phyloP scores from a whole-genome alignment of 148 eudicot species.

The Rhododendron simsii region DNA sequence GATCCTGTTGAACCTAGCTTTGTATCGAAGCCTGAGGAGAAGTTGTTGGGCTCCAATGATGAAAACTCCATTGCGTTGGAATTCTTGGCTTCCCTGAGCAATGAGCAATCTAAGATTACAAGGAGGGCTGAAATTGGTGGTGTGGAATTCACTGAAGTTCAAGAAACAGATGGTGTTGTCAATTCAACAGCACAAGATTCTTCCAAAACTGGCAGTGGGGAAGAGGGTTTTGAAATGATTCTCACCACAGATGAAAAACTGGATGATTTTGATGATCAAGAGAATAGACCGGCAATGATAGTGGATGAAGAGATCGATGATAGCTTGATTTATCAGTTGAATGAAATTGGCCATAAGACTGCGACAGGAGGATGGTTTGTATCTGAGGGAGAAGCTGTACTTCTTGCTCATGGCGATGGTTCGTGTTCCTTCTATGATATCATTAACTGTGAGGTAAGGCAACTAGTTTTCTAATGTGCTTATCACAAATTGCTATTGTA shows the following conservation, averaged over 20 bases:
- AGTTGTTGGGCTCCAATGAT: conserved; percentile 19
- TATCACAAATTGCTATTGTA: background rate
- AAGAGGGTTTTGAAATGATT: conserved; percentile 27
- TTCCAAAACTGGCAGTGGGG: conserved; percentile 23
- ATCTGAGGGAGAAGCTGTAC: conserved; percentile 86
- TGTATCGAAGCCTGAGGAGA: conserved; percentile 25
- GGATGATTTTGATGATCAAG: conserved; percentile 67
- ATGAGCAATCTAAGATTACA: conserved; percentile 28
- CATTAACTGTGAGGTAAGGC: conserved; percentile 63
- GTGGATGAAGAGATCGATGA: conserved; percentile 59
- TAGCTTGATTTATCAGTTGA: conserved; percentile 33
- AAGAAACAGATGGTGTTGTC: conserved; percentile 40
- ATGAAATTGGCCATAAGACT: conserved; percentile 61
- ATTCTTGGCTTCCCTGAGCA: conserved; percentile 47
- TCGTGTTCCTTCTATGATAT: conserved; percentile 88
- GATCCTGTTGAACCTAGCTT: conserved; percentile 4
- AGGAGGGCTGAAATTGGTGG: conserved; percentile 10
- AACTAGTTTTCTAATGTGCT: background rate
- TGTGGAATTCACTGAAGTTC: conserved; percentile 26
- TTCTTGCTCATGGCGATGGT: conserved; percentile 84
- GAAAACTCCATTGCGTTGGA: conserved; percentile 45
- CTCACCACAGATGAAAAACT: conserved; percentile 59
- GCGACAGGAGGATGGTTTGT: conserved; percentile 95
- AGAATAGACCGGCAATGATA: conserved; percentile 38
- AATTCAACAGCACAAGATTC: conserved; percentile 26